These are phyloP conservation scores for Amylostereum areolatum DNA, from an alignment of 1,284 basidiomycete genomes.

Conservation along the genomic window DNA sequence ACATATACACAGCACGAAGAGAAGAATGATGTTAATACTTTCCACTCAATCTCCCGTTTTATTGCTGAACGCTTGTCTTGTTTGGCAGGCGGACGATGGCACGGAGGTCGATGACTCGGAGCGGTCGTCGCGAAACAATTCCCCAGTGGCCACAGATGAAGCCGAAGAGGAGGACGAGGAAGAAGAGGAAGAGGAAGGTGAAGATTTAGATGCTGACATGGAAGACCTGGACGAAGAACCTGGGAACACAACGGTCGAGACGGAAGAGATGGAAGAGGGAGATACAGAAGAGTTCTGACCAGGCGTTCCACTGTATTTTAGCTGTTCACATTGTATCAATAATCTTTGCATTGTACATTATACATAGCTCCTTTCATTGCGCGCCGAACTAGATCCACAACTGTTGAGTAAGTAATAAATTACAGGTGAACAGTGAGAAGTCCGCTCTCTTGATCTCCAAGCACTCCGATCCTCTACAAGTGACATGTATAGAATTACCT, in stretches of 20 bases:
- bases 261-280: conserved; percentile 21
- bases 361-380: too few species aligned
- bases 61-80: neutral
- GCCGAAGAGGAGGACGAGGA: conserved; percentile 38
- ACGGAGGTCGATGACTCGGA: conserved; percentile 45
- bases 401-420: too few species aligned
- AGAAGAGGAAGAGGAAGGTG: conserved; percentile 26
- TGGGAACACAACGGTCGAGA: conserved; percentile 25
- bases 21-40: conserved; percentile 66
- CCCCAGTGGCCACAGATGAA: conserved; percentile 30
- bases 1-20: conserved; percentile 71
- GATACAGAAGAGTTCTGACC: too few species aligned
- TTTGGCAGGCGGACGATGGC: conserved; percentile 38
- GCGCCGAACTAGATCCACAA: too few species aligned
- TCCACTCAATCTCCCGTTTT: conserved; percentile 1
- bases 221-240: conserved; percentile 65
- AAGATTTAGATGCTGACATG: conserved; percentile 64
- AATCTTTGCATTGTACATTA: too few species aligned
- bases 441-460: too few species aligned
- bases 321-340: too few species aligned
- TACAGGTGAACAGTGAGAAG: too few species aligned
- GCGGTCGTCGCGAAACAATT: conserved; percentile 22
- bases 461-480: too few species aligned
- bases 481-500: too few species aligned
- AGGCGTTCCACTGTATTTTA: too few species aligned